These are phyloP conservation scores for Petasospora fabianii DNA, from an alignment of 1,139 yeast species.

Conservation along the genomic window DNA sequence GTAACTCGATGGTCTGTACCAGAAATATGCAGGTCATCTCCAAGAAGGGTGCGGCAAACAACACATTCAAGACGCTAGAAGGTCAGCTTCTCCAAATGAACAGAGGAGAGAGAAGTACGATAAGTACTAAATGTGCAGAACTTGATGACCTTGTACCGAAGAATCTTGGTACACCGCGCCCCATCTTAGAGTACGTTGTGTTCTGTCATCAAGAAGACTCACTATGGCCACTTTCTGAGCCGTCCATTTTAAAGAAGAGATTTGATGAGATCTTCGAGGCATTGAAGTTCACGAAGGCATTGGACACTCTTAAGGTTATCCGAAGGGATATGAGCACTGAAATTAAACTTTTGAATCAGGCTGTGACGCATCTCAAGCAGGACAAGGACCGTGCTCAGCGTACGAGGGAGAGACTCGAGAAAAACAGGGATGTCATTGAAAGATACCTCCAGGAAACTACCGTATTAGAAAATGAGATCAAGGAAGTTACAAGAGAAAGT, in stretches of 20 bases:
- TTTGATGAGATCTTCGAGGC: conserved; percentile 98
- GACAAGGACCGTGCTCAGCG: conserved; percentile 73
- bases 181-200: conserved; percentile 86
- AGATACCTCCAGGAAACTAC: conserved; percentile 47
- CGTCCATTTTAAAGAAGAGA: conserved; percentile 80
- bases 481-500: conserved; percentile 52
- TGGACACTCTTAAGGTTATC: conserved; percentile 71
- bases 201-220: conserved; percentile 98
- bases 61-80: conserved; percentile 85
- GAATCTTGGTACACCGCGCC: conserved; percentile 81
- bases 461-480: conserved; percentile 46
- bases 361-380: conserved; percentile 67
- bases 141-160: conserved; percentile 78
- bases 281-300: conserved; percentile 83
- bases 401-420: conserved; percentile 46
- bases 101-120: conserved; percentile 64
- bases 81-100: conserved; percentile 75
- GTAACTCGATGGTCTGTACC: conserved; percentile 78
- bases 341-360: conserved; percentile 70
- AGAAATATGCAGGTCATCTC: conserved; percentile 73
- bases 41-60: conserved; percentile 46
- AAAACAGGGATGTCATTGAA: conserved; percentile 43
- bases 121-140: conserved; percentile 82
- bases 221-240: conserved; percentile 94
- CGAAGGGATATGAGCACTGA: conserved; percentile 76